These are phyloP conservation scores for Marasmius sp. DNA, from an alignment of 1,284 basidiomycete species.

Conservation along the genomic window DNA sequence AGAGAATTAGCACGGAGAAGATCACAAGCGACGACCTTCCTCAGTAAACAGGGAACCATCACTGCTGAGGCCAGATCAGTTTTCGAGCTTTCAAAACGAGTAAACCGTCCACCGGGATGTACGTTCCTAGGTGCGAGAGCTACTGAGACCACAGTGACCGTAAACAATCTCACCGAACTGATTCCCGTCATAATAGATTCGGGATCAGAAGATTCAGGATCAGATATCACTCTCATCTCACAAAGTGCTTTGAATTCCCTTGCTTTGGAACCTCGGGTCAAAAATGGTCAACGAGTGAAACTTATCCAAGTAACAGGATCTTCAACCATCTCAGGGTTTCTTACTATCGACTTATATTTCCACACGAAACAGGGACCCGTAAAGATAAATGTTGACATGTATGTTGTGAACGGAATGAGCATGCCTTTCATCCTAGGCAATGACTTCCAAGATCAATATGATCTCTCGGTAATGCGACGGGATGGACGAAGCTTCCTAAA, in stretches of 20 bases:
- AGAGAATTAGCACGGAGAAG: too few species aligned
- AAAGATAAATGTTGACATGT: conserved; percentile 25
- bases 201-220: too few species aligned
- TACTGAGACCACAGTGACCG: conserved; percentile 15
- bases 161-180: conserved; percentile 7
- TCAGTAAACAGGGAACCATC: too few species aligned
- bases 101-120: conserved; percentile 29
- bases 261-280: conserved; percentile 10
- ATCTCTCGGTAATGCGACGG: conserved; percentile 22
- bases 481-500: conserved; percentile 14
- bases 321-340: conserved; percentile 23
- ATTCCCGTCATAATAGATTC: conserved; percentile 15
- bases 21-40: too few species aligned
- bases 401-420: conserved; percentile 20
- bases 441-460: conserved; percentile 29
- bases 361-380: conserved; percentile 22
- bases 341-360: conserved; percentile 21
- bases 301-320: conserved; percentile 25
- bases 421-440: conserved; percentile 27
- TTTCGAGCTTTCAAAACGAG: conserved; percentile 16
- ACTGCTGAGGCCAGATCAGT: too few species aligned
- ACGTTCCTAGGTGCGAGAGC: conserved; percentile 26
- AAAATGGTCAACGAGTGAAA: conserved; percentile 18
- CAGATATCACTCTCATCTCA: conserved; percentile 25
- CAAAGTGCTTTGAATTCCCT: conserved; percentile 9